Evolutionary conservation across 192 early-diverging fungal species (phyloP), one percentile per base, ranked within the genome.

Genomic region (Podila horticola): DNA sequence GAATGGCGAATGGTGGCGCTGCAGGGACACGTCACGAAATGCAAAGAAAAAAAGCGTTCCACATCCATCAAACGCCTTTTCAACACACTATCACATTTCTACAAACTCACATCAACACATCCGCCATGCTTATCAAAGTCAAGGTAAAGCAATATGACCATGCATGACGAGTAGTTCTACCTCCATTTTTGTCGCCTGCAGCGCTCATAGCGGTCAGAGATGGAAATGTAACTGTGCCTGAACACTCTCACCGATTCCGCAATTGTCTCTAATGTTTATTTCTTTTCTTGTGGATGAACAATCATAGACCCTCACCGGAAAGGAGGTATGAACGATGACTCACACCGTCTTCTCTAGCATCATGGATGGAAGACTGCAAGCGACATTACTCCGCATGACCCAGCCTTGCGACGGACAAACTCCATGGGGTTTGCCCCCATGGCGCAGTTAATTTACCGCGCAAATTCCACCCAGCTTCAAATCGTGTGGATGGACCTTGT

Each of bases 281-380:
- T 19, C 52, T 13, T 72, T 75, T 19, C 57, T 41, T 30, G 38
- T 28, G 41, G 36, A 41, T 66, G 34, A 45, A 45, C 41, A 45
- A 45, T 17, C 45, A 58, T 88, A 96, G 95, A 96, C 94, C 5
- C 90, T 96, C 64, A 94, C 94, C 10, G 95, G 95, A 64, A 94
- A 93, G 82, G 93, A 95, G 87, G 95, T 94, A 90, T 75, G 84
- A 55, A 41, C 20, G 9, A 28, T 55, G 22, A 11, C 52, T 55
- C 22, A 24, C 22, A 55, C 52, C 52, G 1, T n/a, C 9, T 55
- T 24, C 9, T 17, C 41, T 45, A 45, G 41, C 11, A 5, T 24
- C 52, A 0, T 10, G 50, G 50, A 0, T 55, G n/a, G 24, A 55
- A 55, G n/a, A 22, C 22, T 24, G 22, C 8, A 36, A 36, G 41